Evolutionary conservation across 257 asterid species (phyloP), one percentile per base, ranked within the genome.

Genomic region (Mitragyna speciosa): DNA sequence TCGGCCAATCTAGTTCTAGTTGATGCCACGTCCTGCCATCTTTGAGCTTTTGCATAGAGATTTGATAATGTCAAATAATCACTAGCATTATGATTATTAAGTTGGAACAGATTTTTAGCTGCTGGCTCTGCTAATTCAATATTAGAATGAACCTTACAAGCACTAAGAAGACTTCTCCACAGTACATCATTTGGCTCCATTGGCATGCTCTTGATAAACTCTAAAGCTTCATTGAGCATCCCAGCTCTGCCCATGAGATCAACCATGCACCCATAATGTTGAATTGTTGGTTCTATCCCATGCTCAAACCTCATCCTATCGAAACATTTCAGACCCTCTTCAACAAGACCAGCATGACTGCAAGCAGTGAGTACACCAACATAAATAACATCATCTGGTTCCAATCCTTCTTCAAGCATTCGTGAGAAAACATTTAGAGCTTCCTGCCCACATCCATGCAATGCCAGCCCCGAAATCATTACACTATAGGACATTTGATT

Each of bases 211-310:
- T 88, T 81, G 84, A 91, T 88, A 72, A 91, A 83, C 69, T 85
- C 91, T 5, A 86, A 70, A 49, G 97, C 98, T 79, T 87, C 90
- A 9, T 28, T 17, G 1, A 88, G 76, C 90, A 80, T 64, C 82
- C 95, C 96, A 10, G 94, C 89, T 76, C 90, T 85, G 2, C 94
- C 95, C 88, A 89, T 74, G 43, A 93, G 92, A 86, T 91, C 95
- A 43, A 95, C 93, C 90, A 93, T 79, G 85, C 97, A 95, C 24
- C 97, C 97, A 16, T 91, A 91, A 76, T 95, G 98, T 61, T 91
- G 97, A 59, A 95, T 68, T 0, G 94, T 90, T 14, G 97, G 91
- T 78, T 84, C 79, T 73, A 89, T 85, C 67, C 77, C 43, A 54
- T 91, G 87, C 80, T 90, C 88, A 28, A 22, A 59, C 82, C 79